Percentiles rank a stretch among this genome's conserved stretches.
phyloP scores from a whole-genome alignment of 139 green algal genomes.

The Coelastrella sp. region DNA sequence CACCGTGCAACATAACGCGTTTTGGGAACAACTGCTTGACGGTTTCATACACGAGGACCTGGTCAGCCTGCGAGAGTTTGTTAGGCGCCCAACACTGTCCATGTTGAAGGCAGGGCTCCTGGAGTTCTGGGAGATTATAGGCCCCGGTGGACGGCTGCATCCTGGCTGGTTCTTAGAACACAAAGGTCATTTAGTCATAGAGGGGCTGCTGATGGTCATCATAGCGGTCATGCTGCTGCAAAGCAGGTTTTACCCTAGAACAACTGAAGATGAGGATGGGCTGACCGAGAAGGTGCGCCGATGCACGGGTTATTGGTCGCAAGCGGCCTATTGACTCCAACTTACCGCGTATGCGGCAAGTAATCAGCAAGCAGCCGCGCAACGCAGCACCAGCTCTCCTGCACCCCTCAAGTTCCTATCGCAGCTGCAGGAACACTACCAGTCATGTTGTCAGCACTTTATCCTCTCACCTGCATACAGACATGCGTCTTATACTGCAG shows the following conservation, averaged over 20 bases:
- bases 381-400: too few relatives aligned
- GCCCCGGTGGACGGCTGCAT: constrained; percentile 85
- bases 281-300: constrained; percentile 84
- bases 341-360: too few relatives aligned
- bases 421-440: too few relatives aligned
- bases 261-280: constrained; percentile 56
- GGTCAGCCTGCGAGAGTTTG: constrained; percentile 17
- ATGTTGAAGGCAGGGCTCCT: constrained; percentile 14
- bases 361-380: too few relatives aligned
- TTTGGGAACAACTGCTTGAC: neutral
- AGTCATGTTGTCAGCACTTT: too few relatives aligned
- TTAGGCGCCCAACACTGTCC: constrained; percentile 5
- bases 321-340: too few relatives aligned
- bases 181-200: constrained; percentile 84
- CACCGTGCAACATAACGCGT: neutral
- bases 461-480: neutral
- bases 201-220: constrained; percentile 79
- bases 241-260: constrained; percentile 65
- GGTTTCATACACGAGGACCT: constrained; percentile 22
- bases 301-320: neutral
- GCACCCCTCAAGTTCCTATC: too few relatives aligned
- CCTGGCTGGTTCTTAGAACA: constrained; percentile 85
- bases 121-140: constrained; percentile 81
- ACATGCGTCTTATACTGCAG: constrained; percentile 49
- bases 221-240: constrained; percentile 87